Evolutionary conservation across 768 basidiomycete genomes (phyloP).

Genomic region (Clavulina sp.): DNA sequence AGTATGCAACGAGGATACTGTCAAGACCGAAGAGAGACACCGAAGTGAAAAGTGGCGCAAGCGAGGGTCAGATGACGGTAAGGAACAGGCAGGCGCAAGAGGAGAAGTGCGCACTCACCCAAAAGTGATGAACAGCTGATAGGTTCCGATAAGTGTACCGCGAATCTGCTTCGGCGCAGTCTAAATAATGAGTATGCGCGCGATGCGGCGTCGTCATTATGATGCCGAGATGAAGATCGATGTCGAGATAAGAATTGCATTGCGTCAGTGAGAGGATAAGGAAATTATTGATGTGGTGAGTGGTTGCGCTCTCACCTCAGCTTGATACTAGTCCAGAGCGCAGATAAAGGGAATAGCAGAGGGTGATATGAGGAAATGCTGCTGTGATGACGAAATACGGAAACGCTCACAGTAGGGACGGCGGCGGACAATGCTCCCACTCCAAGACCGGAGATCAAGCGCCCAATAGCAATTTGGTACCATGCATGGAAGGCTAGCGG

Average conservation of each 20-base stretch:
- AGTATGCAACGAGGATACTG: slow-evolving; percentile 20
- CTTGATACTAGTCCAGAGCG: too few species aligned
- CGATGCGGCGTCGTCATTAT: slow-evolving; percentile 76
- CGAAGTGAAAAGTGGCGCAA: too few species aligned
- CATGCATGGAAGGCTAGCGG: too few species aligned
- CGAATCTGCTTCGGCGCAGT: slow-evolving; percentile 21
- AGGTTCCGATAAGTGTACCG: slow-evolving; percentile 22
- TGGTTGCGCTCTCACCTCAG: too few species aligned
- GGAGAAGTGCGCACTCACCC: slow-evolving; percentile 25
- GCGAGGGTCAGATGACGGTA: too few species aligned
- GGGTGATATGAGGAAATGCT: too few species aligned
- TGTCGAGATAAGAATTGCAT: background rate
- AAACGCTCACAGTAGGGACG: too few species aligned
- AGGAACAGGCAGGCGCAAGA: slow-evolving; percentile 19
- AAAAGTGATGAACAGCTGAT: slow-evolving; percentile 23
- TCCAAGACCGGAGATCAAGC: slow-evolving; percentile 16
- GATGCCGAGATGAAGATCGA: background rate
- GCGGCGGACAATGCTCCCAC: slow-evolving; percentile 17
- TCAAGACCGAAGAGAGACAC: slow-evolving; percentile 58
- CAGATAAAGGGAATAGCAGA: too few species aligned
- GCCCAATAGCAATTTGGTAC: slow-evolving; percentile 14
- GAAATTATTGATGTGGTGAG: too few species aligned
- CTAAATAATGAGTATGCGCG: slow-evolving; percentile 15
- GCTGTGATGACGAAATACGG: too few species aligned
- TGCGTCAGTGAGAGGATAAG: background rate